Evolutionary conservation across 768 basidiomycete species (phyloP).

Genomic region (Mycena venus): DNA sequence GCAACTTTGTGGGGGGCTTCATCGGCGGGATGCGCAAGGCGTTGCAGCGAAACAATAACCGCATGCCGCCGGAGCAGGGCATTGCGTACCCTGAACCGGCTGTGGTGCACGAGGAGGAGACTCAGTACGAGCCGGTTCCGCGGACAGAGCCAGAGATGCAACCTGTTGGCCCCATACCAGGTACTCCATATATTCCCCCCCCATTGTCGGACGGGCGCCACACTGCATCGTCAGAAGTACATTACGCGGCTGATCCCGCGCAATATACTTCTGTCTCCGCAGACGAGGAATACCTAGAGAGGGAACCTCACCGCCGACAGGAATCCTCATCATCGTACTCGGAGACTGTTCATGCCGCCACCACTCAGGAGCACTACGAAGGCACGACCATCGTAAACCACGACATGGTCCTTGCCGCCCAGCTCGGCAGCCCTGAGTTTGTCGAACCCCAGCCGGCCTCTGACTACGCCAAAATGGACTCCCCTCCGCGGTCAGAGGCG

Average conservation of each 20-base stretch:
- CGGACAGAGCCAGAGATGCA: constrained; percentile 5
- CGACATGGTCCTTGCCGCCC: constrained; percentile 30
- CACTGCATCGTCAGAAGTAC: not conserved
- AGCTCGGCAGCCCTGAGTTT: constrained; percentile 50
- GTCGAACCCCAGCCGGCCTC: constrained; percentile 57
- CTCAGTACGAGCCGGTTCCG: constrained; percentile 25
- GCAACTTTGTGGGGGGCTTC: constrained; percentile 48
- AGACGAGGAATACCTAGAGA: constrained; percentile 4
- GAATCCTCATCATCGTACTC: constrained; percentile 33
- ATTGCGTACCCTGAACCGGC: constrained; percentile 24
- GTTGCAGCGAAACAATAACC: constrained; percentile 38
- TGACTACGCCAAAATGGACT: constrained; percentile 65
- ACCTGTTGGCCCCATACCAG: not conserved
- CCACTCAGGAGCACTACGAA: constrained; percentile 38
- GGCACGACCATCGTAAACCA: constrained; percentile 36
- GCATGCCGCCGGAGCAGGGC: constrained; percentile 9
- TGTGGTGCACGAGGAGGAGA: constrained; percentile 25
- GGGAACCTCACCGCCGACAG: constrained; percentile 31
- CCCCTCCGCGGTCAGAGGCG: constrained; percentile 50
- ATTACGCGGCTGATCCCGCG: constrained; percentile 10
- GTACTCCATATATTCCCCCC: not conserved
- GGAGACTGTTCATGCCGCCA: constrained; percentile 37
- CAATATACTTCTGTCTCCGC: not conserved
- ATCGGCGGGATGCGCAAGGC: constrained; percentile 50
- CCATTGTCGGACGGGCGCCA: not conserved